phyloP scores from a whole-genome alignment of 805 yeast genomes.

The Zygotorulaspora sp. region DNA sequence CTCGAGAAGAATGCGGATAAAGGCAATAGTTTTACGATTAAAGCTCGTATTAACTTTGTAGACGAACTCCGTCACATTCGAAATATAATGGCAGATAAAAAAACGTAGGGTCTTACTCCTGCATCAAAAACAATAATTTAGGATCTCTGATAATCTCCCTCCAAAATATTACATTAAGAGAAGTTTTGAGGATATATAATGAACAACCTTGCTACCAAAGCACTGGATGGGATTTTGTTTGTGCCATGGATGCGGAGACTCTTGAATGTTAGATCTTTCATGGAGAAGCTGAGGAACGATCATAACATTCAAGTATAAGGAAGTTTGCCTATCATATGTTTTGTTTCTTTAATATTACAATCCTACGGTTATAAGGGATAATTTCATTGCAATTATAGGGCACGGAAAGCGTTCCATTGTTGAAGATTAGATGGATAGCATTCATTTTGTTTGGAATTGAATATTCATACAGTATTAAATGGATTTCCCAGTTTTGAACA shows the following conservation, averaged over 20 bases:
- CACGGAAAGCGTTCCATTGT: neutral
- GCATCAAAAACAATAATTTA: neutral
- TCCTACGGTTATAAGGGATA: neutral
- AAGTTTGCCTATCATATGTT: neutral
- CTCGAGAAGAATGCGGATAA: neutral
- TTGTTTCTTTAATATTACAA: neutral
- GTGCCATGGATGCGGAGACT: neutral
- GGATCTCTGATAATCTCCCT: neutral
- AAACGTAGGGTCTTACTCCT: neutral
- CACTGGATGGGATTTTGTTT: neutral
- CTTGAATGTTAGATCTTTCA: neutral
- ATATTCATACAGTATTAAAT: neutral
- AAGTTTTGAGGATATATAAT: neutral
- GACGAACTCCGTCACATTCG: neutral
- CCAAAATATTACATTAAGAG: neutral
- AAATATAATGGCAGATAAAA: neutral
- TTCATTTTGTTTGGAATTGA: neutral
- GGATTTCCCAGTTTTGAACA: neutral
- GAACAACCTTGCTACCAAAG: neutral
- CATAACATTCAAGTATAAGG: neutral
- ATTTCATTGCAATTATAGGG: neutral
- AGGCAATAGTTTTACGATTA: neutral
- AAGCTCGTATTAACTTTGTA: neutral
- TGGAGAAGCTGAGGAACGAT: neutral
- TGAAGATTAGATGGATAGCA: neutral